A percentile compares a stretch with the other conserved stretches of the same genome.
phyloP scores from a whole-genome alignment of 2,329 filamentous ascomycete species.

The Claviceps fusiformis region DNA sequence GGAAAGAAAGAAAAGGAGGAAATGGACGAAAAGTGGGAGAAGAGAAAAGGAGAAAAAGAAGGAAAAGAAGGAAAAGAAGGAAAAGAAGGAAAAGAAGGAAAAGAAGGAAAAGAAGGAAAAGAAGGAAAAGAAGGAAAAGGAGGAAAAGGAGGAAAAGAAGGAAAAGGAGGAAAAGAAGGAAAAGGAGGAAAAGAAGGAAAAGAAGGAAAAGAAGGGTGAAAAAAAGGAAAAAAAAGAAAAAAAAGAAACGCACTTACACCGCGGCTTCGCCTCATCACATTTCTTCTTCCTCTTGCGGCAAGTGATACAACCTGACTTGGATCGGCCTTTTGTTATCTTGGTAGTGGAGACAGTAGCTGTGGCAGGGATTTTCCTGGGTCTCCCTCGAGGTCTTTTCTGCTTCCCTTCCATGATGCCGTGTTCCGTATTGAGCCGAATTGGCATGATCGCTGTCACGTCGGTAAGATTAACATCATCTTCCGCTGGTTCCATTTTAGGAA shows the following conservation, averaged over 20 bases:
- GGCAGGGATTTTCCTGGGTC: slow-evolving; percentile 69
- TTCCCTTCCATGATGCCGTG: slow-evolving; percentile 23
- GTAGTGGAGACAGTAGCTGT: slow-evolving; percentile 41
- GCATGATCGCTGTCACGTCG: slow-evolving; percentile 34
- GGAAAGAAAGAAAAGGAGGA: no score
- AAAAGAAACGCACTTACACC: slow-evolving; percentile 44
- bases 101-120: no score
- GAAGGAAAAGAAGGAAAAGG: no score
- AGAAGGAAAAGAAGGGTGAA: no score
- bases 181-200: no score
- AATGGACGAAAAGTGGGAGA: no score
- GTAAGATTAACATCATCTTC: slow-evolving; percentile 43
- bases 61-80: no score
- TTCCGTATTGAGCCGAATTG: slow-evolving; percentile 9
- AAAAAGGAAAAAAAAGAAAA: no score
- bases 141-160: no score
- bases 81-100: no score
- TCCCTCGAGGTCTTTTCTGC: slow-evolving; percentile 56
- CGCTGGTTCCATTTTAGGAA: slow-evolving; percentile 43
- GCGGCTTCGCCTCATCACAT: slow-evolving; percentile 54
- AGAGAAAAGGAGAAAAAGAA: no score
- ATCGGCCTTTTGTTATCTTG: slow-evolving; percentile 66
- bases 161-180: no score
- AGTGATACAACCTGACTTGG: slow-evolving; percentile 56
- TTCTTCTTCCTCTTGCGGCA: slow-evolving; percentile 60